phyloP scores from a whole-genome alignment of 306 rosid species.

The Canavalia gladiata region DNA sequence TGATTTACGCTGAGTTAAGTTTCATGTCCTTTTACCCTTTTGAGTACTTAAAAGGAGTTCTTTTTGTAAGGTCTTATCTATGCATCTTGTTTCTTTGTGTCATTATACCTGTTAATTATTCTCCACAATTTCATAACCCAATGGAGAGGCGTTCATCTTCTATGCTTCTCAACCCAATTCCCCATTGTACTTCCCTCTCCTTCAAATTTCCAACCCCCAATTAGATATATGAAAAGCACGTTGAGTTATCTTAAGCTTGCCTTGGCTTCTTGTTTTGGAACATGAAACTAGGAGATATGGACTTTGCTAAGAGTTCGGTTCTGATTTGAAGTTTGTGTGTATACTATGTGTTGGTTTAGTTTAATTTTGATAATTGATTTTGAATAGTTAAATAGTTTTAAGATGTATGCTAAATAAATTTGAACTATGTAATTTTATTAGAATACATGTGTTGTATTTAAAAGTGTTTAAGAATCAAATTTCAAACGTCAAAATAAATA shows the following conservation, averaged over 20 bases:
- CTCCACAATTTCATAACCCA: conserved; percentile 9
- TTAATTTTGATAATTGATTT: no score
- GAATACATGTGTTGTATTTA: no score
- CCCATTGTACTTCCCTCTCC: neutral
- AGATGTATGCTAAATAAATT: no score
- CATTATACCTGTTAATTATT: neutral
- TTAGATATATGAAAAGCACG: neutral
- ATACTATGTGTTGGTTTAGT: no score
- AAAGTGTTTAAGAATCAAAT: no score
- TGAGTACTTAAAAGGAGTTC: conserved; percentile 46
- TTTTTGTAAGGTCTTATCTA: conserved; percentile 32
- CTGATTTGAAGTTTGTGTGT: no score
- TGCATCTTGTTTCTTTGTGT: neutral
- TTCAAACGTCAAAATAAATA: no score
- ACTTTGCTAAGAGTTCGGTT: no score
- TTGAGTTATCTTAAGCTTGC: neutral
- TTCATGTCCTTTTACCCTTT: conserved; percentile 46
- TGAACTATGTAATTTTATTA: no score
- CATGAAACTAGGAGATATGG: no score
- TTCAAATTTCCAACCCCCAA: neutral
- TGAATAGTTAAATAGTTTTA: no score
- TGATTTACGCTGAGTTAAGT: conserved; percentile 37
- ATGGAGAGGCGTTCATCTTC: neutral
- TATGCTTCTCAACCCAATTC: neutral
- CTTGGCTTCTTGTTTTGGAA: no score